These are phyloP conservation scores for Colletotrichum abscissum DNA, from an alignment of 2,329 filamentous ascomycete genomes.

Conservation along the genomic window DNA sequence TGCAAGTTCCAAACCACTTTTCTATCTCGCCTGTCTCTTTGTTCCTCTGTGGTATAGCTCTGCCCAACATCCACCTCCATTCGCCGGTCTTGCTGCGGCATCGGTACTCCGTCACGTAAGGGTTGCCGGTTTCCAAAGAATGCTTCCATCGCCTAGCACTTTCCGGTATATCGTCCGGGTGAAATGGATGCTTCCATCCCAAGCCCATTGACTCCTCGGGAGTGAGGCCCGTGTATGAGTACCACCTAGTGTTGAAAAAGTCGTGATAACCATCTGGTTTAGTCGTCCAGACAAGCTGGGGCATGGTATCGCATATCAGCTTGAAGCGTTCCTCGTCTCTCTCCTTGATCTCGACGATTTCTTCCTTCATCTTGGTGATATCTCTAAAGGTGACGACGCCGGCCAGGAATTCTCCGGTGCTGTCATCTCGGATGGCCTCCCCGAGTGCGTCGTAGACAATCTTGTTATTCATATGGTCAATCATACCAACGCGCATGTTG, in stretches of 20 bases:
- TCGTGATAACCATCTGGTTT: slow-evolving; percentile 74
- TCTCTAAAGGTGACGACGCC: slow-evolving; percentile 79
- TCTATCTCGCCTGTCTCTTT: slow-evolving; percentile 74
- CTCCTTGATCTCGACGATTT: slow-evolving; percentile 76
- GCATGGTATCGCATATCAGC: slow-evolving; percentile 80
- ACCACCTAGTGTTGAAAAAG: slow-evolving; percentile 84
- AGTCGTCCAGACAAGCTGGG: slow-evolving; percentile 80
- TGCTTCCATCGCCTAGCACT: slow-evolving; percentile 68
- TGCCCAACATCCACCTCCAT: slow-evolving; percentile 83
- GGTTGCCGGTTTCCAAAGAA: slow-evolving; percentile 73
- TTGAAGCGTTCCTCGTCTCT: slow-evolving; percentile 80
- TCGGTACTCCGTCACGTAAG: slow-evolving; percentile 78
- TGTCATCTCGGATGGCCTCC: slow-evolving; percentile 74
- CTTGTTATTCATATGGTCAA: slow-evolving; percentile 61
- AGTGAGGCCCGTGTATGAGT: slow-evolving; percentile 78
- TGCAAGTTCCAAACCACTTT: slow-evolving; percentile 86
- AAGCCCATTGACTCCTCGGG: slow-evolving; percentile 71
- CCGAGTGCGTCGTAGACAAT: slow-evolving; percentile 74
- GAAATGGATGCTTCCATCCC: slow-evolving; percentile 73
- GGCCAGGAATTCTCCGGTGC: slow-evolving; percentile 77
- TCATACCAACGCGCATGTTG: slow-evolving; percentile 71
- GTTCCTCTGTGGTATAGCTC: slow-evolving; percentile 76
- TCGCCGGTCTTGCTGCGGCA: slow-evolving; percentile 74
- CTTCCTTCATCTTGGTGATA: slow-evolving; percentile 75
- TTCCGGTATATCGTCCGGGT: slow-evolving; percentile 75